Percentiles rank a stretch among this genome's conserved stretches.
Conservation (phyloP, 495 filamentous ascomycete species). For the Hamigera avellanea region DNA sequence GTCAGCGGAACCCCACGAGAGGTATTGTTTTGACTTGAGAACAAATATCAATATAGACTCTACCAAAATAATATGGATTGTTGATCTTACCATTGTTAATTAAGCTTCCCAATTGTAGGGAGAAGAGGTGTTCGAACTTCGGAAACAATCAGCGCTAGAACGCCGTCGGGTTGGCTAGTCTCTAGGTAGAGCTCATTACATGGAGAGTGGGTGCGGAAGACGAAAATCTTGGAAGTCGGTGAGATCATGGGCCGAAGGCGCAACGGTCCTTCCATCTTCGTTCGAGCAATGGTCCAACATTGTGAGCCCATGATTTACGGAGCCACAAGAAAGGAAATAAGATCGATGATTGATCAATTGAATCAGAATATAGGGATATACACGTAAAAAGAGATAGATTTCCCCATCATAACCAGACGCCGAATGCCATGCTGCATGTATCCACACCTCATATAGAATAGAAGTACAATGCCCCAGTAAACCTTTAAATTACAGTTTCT, state of each 20-base stretch:
- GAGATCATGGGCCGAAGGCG: neutral
- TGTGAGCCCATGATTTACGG: neutral
- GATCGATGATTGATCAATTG: neutral
- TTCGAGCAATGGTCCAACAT: neutral
- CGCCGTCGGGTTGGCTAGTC: too few relatives aligned
- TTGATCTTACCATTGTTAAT: conserved; percentile 9
- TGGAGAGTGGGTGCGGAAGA: neutral
- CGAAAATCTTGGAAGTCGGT: conserved; percentile 1
- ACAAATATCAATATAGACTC: conserved; percentile 5
- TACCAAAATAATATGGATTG: conserved; percentile 3
- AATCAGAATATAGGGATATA: conserved; percentile 3
- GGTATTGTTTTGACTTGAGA: conserved; percentile 92
- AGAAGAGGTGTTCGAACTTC: neutral
- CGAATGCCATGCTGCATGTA: conserved; percentile 32
- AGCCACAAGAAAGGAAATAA: neutral
- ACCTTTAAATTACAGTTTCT: neutral
- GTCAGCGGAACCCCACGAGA: conserved; percentile 81
- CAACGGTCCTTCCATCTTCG: neutral
- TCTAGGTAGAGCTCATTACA: neutral
- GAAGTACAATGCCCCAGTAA: conserved; percentile 12
- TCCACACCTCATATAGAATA: conserved; percentile 21
- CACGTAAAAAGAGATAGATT: conserved; percentile 2
- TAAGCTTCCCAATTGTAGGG: neutral
- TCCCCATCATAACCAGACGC: conserved; percentile 26
- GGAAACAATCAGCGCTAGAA: too few relatives aligned